Evolutionary conservation across 129 eudicot species (phyloP), one percentile per base, ranked within the genome.

Genomic region (Flaveria trinervia): DNA sequence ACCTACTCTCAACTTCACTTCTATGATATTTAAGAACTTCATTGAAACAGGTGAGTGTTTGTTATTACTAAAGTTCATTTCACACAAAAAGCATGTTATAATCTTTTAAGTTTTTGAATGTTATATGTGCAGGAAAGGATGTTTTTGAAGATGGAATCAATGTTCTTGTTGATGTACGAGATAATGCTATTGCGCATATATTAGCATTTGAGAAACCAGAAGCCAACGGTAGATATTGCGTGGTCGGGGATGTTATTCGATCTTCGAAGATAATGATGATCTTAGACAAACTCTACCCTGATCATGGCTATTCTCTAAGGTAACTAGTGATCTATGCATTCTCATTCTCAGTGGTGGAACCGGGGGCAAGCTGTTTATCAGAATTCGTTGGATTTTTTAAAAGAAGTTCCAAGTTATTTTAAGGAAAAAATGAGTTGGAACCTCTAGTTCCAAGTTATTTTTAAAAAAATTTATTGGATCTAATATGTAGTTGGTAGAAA

Each of bases 131-230:
- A 82, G 89, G 84, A 30, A 75, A 65, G 20, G 80, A 85, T 57
- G 43, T 76, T 16, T 77, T 68, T 14, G 18, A 59, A 8, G 77
- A 77, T 62, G 79, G 79, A 70, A 66, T 68, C 18, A 69, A 74
- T 17, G 65, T 74, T 71, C 78, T 46, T 57, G 88, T 80, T 60
- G 86, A 88, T 78, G 83, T 88, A 12, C 81, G 86, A 72, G 89
- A 88, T 83, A 86, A 80, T 50, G 88, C 84, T 44, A 20, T 7
- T 33, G 92, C 92, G 67, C 92, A 88, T 74, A 83, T 88, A 49
- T 57, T 74, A 52, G 89, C 89, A 22, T 84, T 87, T 77, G 92
- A 87, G 80, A 71, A 72, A 54, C 80, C 87, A 46, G 72, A 85
- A 64, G 92, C 92, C 8, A 79, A 60, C 60, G 92, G 92, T n/a